Base-by-base conservation (phyloP, 2,329 filamentous ascomycete genomes). In the Sclerotinia nivalis region DNA sequence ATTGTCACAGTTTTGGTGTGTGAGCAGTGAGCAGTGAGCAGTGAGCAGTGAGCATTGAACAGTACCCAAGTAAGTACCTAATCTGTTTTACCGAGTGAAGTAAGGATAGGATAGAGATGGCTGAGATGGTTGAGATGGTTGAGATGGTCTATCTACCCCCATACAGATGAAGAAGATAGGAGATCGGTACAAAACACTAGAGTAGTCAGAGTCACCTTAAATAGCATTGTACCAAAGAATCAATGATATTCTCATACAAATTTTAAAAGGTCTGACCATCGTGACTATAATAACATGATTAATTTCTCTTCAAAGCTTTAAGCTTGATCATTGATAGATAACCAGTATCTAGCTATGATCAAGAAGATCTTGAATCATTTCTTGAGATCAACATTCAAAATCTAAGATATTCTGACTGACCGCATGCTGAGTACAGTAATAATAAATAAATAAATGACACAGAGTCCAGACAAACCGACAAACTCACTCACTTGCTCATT, bases 221-320 rank as follows among this genome's bases (percentile, higher is more conserved):
- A 58, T 58, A 58, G 40, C 10, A n/a, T 40, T 2, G 12, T 58
- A 58, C 10, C 55, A 58, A 40, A 58, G 55, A 58, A 58, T 58
- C 34, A 40, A n/a, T 40, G 34, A 58, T 40, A 40, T 40, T 31
- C 34, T 25, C 34, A 15, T 4, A 25, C 55, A 40, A 40, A 40
- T 58, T 6, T 58, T 15, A 40, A 40, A 40, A 58, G 55, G 20
- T 58, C 34, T 40, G n/a, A 58, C 22, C 22, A 58, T 40, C 4
- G 10, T 18, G 40, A 31, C 54, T 56, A 13, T 37, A 31, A 13
- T 34, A 15, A n/a, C 31, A 40, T 58, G 15, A 15, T 43, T 43
- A 43, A 18, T 40, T 15, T 40, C 12, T 20, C 22, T 9, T 15
- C 3, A 4, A n/a, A 58, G 31, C 55, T 34, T 58, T 13, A 58